A percentile compares a stretch with the other conserved stretches of the same genome.
Evolutionary conservation across 352 stramenopile species (phyloP).

Genomic region (Phytophthora podocarpi): DNA sequence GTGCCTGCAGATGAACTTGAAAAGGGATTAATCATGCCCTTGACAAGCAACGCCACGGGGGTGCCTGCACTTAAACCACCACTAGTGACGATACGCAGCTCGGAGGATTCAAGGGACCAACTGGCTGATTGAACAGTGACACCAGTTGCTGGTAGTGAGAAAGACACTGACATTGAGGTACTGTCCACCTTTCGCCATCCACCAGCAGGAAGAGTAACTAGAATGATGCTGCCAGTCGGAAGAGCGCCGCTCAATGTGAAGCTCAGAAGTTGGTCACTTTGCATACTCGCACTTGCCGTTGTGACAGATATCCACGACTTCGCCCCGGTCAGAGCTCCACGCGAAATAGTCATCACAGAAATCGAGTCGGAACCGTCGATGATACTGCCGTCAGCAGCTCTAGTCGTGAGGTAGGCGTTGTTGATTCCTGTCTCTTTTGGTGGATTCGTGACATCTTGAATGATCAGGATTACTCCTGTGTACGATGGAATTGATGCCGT

Average conservation of each 20-base stretch:
- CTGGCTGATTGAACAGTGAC: slow-evolving; percentile 32
- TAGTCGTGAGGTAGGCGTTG: slow-evolving; percentile 44
- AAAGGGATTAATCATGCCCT: slow-evolving; percentile 65
- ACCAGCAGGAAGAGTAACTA: slow-evolving; percentile 36
- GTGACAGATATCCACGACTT: slow-evolving; percentile 46
- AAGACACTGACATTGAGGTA: slow-evolving; percentile 24
- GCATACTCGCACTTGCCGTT: slow-evolving; percentile 55
- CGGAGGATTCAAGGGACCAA: slow-evolving; percentile 35
- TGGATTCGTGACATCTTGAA: slow-evolving; percentile 51
- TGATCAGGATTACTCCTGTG: slow-evolving; percentile 32
- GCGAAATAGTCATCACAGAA: slow-evolving; percentile 45
- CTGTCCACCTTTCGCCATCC: slow-evolving; percentile 45
- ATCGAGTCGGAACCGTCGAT: slow-evolving; percentile 60
- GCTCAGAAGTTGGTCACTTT: slow-evolving; percentile 53
- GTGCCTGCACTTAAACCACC: slow-evolving; percentile 47
- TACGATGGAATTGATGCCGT: slow-evolving; percentile 34
- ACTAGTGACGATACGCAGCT: slow-evolving; percentile 43
- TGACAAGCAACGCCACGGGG: slow-evolving; percentile 42
- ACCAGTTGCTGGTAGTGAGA: slow-evolving; percentile 37
- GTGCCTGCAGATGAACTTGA: slow-evolving; percentile 12
- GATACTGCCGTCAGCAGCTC: slow-evolving; percentile 35
- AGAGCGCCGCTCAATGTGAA: slow-evolving; percentile 54
- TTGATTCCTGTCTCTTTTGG: slow-evolving; percentile 59
- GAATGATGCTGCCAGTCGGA: slow-evolving; percentile 53
- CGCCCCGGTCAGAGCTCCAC: slow-evolving; percentile 36